A percentile compares a stretch with the other conserved stretches of the same genome.
Evolutionary conservation across 2,329 filamentous ascomycete genomes (phyloP).

Genomic region (Penicillium griseofulvum): DNA sequence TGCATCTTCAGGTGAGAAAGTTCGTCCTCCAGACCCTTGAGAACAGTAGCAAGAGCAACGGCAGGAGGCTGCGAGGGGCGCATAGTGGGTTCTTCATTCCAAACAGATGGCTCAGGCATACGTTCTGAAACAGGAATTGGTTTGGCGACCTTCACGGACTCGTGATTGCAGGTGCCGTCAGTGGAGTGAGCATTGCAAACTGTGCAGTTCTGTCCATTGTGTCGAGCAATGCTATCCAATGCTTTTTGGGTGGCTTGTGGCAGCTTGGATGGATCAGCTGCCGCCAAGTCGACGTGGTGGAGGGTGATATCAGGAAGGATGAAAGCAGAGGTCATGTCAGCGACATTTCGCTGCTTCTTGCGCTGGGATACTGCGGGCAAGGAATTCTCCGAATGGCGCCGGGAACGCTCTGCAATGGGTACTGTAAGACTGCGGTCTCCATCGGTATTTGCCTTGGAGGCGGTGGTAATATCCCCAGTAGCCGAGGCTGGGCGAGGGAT

Average conservation of each 20-base stretch:
- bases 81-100: slow-evolving; percentile 59
- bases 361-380: slow-evolving; percentile 50
- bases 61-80: slow-evolving; percentile 66
- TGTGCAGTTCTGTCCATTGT: slow-evolving; percentile 56
- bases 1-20: slow-evolving; percentile 71
- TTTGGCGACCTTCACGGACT: slow-evolving; percentile 47
- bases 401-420: slow-evolving; percentile 28
- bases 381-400: slow-evolving; percentile 47
- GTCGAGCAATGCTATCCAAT: slow-evolving; percentile 45
- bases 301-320: slow-evolving; percentile 64
- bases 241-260: slow-evolving; percentile 42
- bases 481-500: slow-evolving; percentile 35
- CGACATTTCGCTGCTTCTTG: slow-evolving; percentile 48
- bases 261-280: slow-evolving; percentile 32
- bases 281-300: slow-evolving; percentile 30
- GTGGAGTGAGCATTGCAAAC: slow-evolving; percentile 49
- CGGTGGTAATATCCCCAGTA: slow-evolving; percentile 35
- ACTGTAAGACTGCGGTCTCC: slow-evolving; percentile 32
- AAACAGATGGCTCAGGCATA: slow-evolving; percentile 40
- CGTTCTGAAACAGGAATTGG: slow-evolving; percentile 53
- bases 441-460: slow-evolving; percentile 29
- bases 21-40: slow-evolving; percentile 79
- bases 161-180: slow-evolving; percentile 37
- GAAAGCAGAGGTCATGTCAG: slow-evolving; percentile 63
- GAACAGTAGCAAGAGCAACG: slow-evolving; percentile 73